Evolutionary conservation across 306 rosid species (phyloP).

Genomic region (Fragaria vesca): DNA sequence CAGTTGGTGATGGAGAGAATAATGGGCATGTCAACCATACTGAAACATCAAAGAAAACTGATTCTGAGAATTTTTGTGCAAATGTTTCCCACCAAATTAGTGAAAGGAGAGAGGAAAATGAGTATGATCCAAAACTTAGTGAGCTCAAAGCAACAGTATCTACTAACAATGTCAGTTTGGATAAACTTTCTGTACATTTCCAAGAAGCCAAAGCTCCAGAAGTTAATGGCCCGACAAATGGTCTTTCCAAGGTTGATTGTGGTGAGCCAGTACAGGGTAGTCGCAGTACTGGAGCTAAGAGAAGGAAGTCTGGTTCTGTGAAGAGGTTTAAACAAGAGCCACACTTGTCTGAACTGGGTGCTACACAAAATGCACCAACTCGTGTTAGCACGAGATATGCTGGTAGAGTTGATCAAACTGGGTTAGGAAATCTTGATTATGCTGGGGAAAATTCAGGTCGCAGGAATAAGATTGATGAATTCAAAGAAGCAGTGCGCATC

Average conservation of each 20-base stretch:
- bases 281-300: slow-evolving; percentile 73
- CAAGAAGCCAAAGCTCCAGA: slow-evolving; percentile 42
- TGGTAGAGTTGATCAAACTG: slow-evolving; percentile 24
- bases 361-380: slow-evolving; percentile 38
- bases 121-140: slow-evolving; percentile 74
- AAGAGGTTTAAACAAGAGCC: slow-evolving; percentile 74
- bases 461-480: slow-evolving; percentile 35
- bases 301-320: slow-evolving; percentile 82
- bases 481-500: slow-evolving; percentile 41
- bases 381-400: slow-evolving; percentile 33
- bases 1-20: slow-evolving; percentile 39
- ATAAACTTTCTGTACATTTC: slow-evolving; percentile 45
- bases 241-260: slow-evolving; percentile 35
- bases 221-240: slow-evolving; percentile 28
- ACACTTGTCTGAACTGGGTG: slow-evolving; percentile 28
- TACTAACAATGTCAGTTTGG: slow-evolving; percentile 38
- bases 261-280: slow-evolving; percentile 38
- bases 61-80: slow-evolving; percentile 31
- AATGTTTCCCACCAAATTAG: slow-evolving; percentile 28
- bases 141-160: slow-evolving; percentile 57
- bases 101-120: slow-evolving; percentile 40
- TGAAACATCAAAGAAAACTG: slow-evolving; percentile 24
- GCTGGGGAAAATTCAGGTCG: slow-evolving; percentile 41
- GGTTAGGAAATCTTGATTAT: slow-evolving; percentile 29
- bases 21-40: slow-evolving; percentile 24